A percentile compares a stretch with the other conserved stretches of the same genome.
These are phyloP conservation scores for Tricladium varicosporioides DNA, from an alignment of 2,329 filamentous ascomycete species.

Conservation along the genomic window DNA sequence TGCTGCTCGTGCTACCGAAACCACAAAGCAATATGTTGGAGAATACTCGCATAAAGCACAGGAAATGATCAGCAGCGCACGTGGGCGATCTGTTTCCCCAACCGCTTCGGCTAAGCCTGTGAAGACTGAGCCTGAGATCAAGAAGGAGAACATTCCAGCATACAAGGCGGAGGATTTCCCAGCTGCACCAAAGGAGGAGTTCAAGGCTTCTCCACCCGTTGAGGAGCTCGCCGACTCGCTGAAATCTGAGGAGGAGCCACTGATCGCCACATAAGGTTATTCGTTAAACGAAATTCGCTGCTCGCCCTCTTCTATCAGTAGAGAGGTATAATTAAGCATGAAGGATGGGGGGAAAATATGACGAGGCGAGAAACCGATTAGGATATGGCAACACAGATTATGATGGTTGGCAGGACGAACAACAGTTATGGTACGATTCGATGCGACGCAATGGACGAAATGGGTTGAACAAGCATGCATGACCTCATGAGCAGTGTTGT, in stretches of 20 bases:
- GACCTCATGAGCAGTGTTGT: conserved; percentile 24
- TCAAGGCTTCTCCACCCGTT: conserved; percentile 24
- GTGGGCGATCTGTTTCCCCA: conserved; percentile 31
- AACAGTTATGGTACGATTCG: conserved; percentile 19
- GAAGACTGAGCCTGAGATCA: conserved; percentile 22
- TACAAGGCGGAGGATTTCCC: conserved; percentile 33
- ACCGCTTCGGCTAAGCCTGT: conserved; percentile 20
- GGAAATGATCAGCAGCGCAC: conserved; percentile 53
- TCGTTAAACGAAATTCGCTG: not conserved
- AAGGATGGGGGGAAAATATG: not conserved
- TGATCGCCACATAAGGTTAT: conserved; percentile 27
- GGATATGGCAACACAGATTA: not conserved
- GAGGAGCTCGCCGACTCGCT: conserved; percentile 7
- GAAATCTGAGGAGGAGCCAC: conserved; percentile 24
- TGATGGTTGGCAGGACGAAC: conserved; percentile 9
- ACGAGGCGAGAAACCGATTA: not conserved
- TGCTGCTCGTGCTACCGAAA: conserved; percentile 58
- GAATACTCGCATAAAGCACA: conserved; percentile 69
- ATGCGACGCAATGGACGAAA: conserved; percentile 15
- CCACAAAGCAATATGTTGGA: conserved; percentile 66
- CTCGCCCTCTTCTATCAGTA: not conserved
- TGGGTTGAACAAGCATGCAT: conserved; percentile 20
- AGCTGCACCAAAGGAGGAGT: conserved; percentile 32
- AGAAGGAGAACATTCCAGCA: conserved; percentile 22
- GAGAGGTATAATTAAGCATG: not conserved